A percentile compares a stretch with the other conserved stretches of the same genome.
phyloP scores from a whole-genome alignment of 345 rosid genomes.

The Eucalyptus globulus region DNA sequence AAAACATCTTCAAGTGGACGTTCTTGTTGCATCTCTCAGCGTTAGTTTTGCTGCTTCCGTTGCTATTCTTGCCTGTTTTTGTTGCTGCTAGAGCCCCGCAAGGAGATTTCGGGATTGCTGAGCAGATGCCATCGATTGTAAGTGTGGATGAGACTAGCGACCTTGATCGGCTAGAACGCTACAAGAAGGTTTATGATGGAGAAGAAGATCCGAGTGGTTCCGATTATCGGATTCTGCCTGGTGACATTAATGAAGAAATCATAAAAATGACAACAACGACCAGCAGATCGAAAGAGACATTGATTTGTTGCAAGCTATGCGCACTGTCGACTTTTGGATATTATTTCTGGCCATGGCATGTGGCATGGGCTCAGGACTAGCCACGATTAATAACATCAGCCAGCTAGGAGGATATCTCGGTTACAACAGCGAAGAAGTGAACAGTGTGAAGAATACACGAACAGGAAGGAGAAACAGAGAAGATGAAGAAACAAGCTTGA shows the following conservation, averaged over 20 bases:
- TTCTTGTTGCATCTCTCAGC: not conserved
- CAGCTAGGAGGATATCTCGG: constrained; percentile 45
- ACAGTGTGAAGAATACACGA: no score
- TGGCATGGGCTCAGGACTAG: constrained; percentile 51
- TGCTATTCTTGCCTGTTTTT: constrained; percentile 26
- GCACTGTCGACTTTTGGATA: constrained; percentile 30
- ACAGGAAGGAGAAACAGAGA: no score
- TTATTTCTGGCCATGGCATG: constrained; percentile 37
- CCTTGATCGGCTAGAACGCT: not conserved
- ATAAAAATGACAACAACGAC: not conserved
- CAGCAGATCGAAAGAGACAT: not conserved
- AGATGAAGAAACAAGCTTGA: no score
- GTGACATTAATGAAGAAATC: not conserved
- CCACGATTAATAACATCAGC: constrained; percentile 35
- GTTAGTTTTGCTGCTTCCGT: constrained; percentile 13
- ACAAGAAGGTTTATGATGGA: not conserved
- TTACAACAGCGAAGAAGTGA: constrained; percentile 17
- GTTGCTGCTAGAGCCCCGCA: constrained; percentile 11
- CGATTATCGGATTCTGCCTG: not conserved
- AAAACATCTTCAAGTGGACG: constrained; percentile 8
- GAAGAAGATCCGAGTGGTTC: not conserved
- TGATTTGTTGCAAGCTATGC: constrained; percentile 21
- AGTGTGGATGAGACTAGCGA: not conserved
- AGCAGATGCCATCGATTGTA: not conserved
- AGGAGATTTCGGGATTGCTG: not conserved